Base-by-base conservation (phyloP, 2,329 filamentous ascomycete species). In the Fonsecaea erecta region DNA sequence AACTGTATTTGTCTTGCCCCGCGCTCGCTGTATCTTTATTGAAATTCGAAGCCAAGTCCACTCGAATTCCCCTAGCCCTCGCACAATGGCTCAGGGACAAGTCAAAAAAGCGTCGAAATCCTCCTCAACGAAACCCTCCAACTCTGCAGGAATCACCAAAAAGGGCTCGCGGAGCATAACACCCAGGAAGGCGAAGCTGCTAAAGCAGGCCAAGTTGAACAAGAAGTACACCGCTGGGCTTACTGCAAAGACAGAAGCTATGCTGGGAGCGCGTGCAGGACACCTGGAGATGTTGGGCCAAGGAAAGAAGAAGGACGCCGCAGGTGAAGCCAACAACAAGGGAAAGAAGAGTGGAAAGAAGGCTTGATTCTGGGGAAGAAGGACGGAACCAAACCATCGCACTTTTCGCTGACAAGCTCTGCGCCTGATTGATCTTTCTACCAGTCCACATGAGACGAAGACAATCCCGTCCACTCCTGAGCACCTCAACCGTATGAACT, bases 221-320 rank as follows among this genome's bases (percentile, higher is more conserved):
- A 90, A 88, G 84, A 89, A 90, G 83, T 81, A 86, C 67, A 83
- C 86, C 0, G 80, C 85, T 0, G 88, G 88, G 0, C 77, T 91
- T 46, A 84, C 84, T 2, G 84, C 83, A 0, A 82, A 86, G 78
- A 91, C 89, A n/a, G 89, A 92, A 74, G 84, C 84, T 66, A 84
- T 82, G 68, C 80, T 91, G 9, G 89, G 88, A 12, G 80, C 86
- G 67, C 86, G 86, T 72, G 89, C 88, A 4, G 89, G 89, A 14
- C 89, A 92, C 81, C 73, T 91, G 73, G 89, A 92, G 76, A 74
- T 91, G 73, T 75, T 91, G 73, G 82, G 82, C 63, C 87, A 88
- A 1, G 88, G 87, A 12, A 90, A 89, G 83, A 88, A 85, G 77
- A 82, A 85, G 66, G 75, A 75, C 34, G 60, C 35, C 26, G 53